phyloP scores from a whole-genome alignment of 352 stramenopile genomes.

The Globisporangium radiosum region DNA sequence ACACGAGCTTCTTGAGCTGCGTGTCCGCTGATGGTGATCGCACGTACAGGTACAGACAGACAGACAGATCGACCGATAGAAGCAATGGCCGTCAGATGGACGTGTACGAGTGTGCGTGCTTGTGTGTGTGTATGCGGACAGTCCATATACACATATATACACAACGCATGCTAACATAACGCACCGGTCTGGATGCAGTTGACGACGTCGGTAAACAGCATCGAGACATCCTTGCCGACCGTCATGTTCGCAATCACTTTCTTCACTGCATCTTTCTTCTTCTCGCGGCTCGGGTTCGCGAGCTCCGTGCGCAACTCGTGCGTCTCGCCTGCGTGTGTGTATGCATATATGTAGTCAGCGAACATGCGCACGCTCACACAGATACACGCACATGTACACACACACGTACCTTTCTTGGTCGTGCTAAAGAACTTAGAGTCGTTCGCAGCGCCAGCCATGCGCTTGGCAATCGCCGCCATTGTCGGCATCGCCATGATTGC shows the following conservation, averaged over 20 bases:
- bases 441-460: slow-evolving; percentile 87
- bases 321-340: slow-evolving; percentile 77
- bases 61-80: neutral
- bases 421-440: slow-evolving; percentile 99
- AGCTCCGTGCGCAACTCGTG: slow-evolving; percentile 98
- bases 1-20: slow-evolving; percentile 99
- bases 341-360: neutral
- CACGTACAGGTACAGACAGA: neutral
- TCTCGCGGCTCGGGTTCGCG: slow-evolving; percentile 93
- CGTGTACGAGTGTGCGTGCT: too few relatives aligned
- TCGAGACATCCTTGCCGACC: slow-evolving; percentile 98
- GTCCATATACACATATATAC: too few relatives aligned
- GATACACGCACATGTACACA: neutral
- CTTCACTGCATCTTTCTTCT: slow-evolving; percentile 99
- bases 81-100: too few relatives aligned
- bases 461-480: slow-evolving; percentile 85
- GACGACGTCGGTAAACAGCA: slow-evolving; percentile 99
- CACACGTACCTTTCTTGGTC: slow-evolving; percentile 90
- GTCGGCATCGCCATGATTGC: slow-evolving; percentile 73
- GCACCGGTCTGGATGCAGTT: slow-evolving; percentile 98
- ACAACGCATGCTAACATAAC: neutral
- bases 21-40: slow-evolving; percentile 81
- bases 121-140: too few relatives aligned
- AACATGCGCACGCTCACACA: neutral
- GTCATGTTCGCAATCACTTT: slow-evolving; percentile 99